Base-by-base conservation (phyloP, 2,329 filamentous ascomycete genomes). In the Cadophora luteo-olivacea region DNA sequence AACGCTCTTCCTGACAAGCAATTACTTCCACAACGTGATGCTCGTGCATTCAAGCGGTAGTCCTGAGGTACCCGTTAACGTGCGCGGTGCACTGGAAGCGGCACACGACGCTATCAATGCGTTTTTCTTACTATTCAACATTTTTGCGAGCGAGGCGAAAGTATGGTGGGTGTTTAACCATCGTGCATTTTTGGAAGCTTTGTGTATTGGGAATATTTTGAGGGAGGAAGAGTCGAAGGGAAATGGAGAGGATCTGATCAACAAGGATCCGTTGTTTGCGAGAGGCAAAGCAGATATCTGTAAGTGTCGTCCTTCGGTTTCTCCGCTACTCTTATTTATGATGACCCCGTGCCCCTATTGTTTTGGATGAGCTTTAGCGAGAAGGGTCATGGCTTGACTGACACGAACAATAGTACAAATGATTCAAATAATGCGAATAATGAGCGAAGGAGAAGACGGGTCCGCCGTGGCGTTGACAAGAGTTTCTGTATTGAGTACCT, bases 141-240 rank as follows among this genome's bases (percentile, higher is more conserved):
- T 92, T 14, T 89, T 94, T 70, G 87, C 90, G 72, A 82, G 83
- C 19, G 92, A 95, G 80, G 91, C 91, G 0, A 85, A 89, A 16
- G 91, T 94, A 0, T 94, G 92, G 92, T 95, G 92, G 92, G 91
- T 93, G 0, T 93, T 94, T 73, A 92, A 93, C 77, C 92, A 94
- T 77, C 83, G 92, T 0, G 92, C 92, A 0, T 94, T 94, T 76
- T 84, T 94, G 64, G 92, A 94, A 81, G 67, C 67, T 0, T 78
- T 90, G 76, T 92, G 87, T 79, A 92, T 91, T 60, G 87, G 87
- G 25, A 85, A 85, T 70, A 84, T 89, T 29, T 77, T 91, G 67
- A 81, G 83, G 51, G 86, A 89, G 76, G 81, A 83, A 24, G 76
- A 79, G 3, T 81, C 80, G 49, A 83, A 86, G 69, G 80, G 81